phyloP scores from a whole-genome alignment of 371 early-diverging fungal species.

The Mucor sp. region DNA sequence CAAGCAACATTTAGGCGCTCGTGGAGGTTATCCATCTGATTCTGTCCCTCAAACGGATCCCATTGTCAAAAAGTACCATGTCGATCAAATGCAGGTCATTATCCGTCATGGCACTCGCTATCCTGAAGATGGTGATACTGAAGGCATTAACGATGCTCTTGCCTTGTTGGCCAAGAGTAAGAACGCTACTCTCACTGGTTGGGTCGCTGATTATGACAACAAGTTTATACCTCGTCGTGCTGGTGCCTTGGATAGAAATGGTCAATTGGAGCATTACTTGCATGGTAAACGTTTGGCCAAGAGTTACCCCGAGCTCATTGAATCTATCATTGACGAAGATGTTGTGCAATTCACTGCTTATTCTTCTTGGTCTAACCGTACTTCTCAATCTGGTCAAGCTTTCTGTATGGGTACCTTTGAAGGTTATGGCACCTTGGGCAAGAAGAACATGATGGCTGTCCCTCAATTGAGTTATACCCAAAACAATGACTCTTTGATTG shows the following conservation, averaged over 20 bases:
- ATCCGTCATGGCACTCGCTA: slow-evolving; percentile 39
- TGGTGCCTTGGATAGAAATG: slow-evolving; percentile 16
- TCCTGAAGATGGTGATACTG: slow-evolving; percentile 18
- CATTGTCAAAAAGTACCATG: neutral
- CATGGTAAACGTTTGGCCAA: slow-evolving; percentile 25
- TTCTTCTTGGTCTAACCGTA: slow-evolving; percentile 14
- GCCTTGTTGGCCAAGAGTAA: slow-evolving; percentile 8
- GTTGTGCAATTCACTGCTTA: slow-evolving; percentile 6
- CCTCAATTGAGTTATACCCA: slow-evolving; percentile 18
- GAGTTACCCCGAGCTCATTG: slow-evolving; percentile 17
- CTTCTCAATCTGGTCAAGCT: slow-evolving; percentile 20
- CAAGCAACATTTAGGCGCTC: slow-evolving; percentile 15
- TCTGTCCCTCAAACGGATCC: neutral
- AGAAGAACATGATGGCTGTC: slow-evolving; percentile 11
- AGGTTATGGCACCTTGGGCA: neutral
- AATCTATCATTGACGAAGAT: slow-evolving; percentile 6
- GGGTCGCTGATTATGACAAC: slow-evolving; percentile 23
- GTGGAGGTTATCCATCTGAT: slow-evolving; percentile 5
- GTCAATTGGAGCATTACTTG: slow-evolving; percentile 28
- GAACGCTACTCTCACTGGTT: slow-evolving; percentile 11
- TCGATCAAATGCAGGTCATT: slow-evolving; percentile 32
- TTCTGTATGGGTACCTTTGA: slow-evolving; percentile 17
- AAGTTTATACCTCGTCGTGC: slow-evolving; percentile 3
- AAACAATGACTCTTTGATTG: slow-evolving; percentile 21
- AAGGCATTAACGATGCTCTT: slow-evolving; percentile 18